Evolutionary conservation across 352 stramenopile genomes (phyloP), one percentile per base, ranked within the genome.

Genomic region (Phytophthora vignae): DNA sequence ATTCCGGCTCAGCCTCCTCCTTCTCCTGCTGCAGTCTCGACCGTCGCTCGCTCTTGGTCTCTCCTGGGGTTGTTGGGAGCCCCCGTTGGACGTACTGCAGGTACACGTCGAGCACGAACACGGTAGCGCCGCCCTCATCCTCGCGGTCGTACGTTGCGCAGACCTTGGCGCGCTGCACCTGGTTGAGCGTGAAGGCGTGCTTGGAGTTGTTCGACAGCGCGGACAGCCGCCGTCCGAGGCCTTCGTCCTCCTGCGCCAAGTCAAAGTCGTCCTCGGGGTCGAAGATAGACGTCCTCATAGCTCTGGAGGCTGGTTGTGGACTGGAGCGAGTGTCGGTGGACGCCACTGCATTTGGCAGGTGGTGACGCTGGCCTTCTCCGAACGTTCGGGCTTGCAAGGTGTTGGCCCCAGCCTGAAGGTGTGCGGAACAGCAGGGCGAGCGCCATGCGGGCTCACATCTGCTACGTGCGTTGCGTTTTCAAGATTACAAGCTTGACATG

Each of bases 51-150:
- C 52, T 67, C 21, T 21, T 63, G n/a, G 67, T 73, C 62, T 73
- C 67, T 25, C 58, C 63, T 55, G 67, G 56, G 5, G 68, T 70
- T 25, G 60, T 67, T 2, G 83, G 85, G 19, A 93, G 73, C 5
- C 85, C 85, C 8, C 64, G 82, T 65, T 91, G 82, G 8, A 77
- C 77, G 60, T 69, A 69, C 21, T 82, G 72, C 54, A 93, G 48
- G 55, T 79, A 82, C 11, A 93, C 67, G 36, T 88, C 71, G 6
- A 90, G 53, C 33, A 87, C 78, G 69, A 90, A 93, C 11, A 91
- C 55, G 1, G 77, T 85, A 15, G 76, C 77, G 55, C 80, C 76
- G 55, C 84, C 77, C 40, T 76, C 55, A 7, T 67, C 67, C 38
- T 70, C 36, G 12, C 79, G 73, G 19, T 82, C 71, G 71, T 79